Evolutionary conservation across 2,329 filamentous ascomycete species (phyloP), one percentile per base, ranked within the genome.

Genomic region (Macrophomina pseudophaseolina): DNA sequence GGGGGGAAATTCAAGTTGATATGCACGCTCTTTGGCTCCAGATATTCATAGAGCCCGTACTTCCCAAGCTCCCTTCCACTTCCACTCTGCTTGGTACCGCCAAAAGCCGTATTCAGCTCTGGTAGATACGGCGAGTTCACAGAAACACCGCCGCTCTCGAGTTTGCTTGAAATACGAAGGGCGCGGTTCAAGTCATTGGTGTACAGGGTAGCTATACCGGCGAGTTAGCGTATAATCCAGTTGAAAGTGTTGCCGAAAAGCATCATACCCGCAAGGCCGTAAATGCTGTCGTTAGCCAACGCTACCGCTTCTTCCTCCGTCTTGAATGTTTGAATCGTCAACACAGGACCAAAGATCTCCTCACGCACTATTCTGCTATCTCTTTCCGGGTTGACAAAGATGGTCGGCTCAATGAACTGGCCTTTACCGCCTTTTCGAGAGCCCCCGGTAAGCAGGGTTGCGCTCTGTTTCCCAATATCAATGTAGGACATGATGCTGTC

Each of bases 271-370:
- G 66, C 3, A 97, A 87, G 38, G 93, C 93, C 66, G 95, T 83
- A 28, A 88, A 83, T 0, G 92, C 49, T 95, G 69, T 87, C 80
- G 78, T 97, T 97, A 38, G 93, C 93, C 38, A 92, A 86, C 28
- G 75, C 72, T 38, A 97, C 82, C 0, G 89, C 89, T 74, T 92
- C 90, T 30, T 91, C 87, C 12, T 93, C 75, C 0, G 85, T 86
- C 58, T 87, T 82, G 79, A 96, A 97, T 8, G 88, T 82, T 14
- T 96, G 84, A 66, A 97, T 90, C 58, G 88, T 89, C 87, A 97
- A 91, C 65, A 97, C 92, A 0, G 93, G 93, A 0, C 93, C 93
- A 70, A 97, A 97, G 67, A 97, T 96, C 78, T 97, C 93, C 76
- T 97, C 92, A 62, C 84, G 84, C 2, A 89, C 87, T 69, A 97